These are phyloP conservation scores for Hibiscus mutabilis DNA, from an alignment of 345 rosid genomes.

Conservation along the genomic window DNA sequence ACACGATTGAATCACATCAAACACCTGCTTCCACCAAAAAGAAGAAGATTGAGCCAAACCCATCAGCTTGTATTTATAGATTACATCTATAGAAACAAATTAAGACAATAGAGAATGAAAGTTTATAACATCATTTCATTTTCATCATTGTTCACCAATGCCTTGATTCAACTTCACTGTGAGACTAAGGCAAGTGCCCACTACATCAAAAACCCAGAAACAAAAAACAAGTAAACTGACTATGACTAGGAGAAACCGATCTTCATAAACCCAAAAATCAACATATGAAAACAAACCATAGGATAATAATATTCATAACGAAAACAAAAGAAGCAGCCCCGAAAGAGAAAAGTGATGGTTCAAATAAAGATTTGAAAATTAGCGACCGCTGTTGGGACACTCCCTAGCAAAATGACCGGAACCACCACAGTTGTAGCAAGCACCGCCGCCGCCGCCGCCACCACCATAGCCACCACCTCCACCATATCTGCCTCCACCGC, in stretches of 20 bases:
- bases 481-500: conserved; percentile 30
- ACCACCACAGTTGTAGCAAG: conserved; percentile 75
- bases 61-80: background rate
- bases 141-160: too few relatives aligned
- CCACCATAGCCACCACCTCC: conserved; percentile 25
- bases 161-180: too few relatives aligned
- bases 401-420: conserved; percentile 87
- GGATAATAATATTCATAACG: background rate
- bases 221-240: background rate
- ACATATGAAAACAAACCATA: background rate
- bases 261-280: background rate
- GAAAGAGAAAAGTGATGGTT: background rate
- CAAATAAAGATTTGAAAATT: conserved; percentile 7
- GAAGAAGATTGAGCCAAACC: background rate
- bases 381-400: conserved; percentile 57
- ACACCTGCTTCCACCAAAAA: background rate
- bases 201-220: background rate
- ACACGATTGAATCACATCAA: background rate
- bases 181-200: background rate
- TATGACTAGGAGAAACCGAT: background rate
- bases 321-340: background rate
- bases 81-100: too few relatives aligned
- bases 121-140: too few relatives aligned
- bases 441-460: conserved; percentile 27
- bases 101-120: too few relatives aligned